These are phyloP conservation scores for sweet orange (Citrus sinensis) DNA, from an alignment of 345 rosid species.

Conservation along the genomic window DVS_A1.0 CM039164.1:27271501-27272000, in stretches of 20 bases:
- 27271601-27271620: neutral
- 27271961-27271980: neutral
- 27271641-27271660: neutral
- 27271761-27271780: neutral
- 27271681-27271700: neutral
- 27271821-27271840: neutral
- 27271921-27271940: neutral
- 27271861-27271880: neutral
- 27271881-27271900: no score
- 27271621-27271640: neutral
- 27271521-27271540: neutral
- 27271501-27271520: neutral
- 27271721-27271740: neutral
- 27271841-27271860: neutral
- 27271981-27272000: conserved; percentile 1
- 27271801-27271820: neutral
- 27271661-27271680: neutral
- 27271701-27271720: neutral
- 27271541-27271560: neutral
- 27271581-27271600: neutral
- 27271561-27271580: neutral
- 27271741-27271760: neutral
- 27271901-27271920: neutral
- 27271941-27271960: neutral
- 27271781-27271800: neutral